Conservation (phyloP, 2,329 filamentous ascomycete genomes). For the Fusarium bactridioides region DNA sequence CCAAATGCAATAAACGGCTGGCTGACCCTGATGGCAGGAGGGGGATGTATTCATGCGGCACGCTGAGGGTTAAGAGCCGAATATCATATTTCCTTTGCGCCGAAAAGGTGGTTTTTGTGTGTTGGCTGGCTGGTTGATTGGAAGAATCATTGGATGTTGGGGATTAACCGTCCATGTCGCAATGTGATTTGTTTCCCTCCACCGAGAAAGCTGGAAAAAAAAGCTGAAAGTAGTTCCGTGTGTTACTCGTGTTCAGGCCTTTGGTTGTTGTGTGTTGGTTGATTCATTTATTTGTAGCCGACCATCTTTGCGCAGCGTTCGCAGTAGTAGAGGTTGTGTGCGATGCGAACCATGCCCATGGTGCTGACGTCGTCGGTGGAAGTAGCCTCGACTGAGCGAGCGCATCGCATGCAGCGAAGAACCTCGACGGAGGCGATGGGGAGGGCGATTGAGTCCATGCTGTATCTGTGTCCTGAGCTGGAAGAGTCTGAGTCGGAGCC, state of each 20-base stretch:
- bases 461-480: conserved; percentile 49
- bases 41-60: conserved; percentile 18
- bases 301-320: conserved; percentile 69
- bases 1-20: not conserved
- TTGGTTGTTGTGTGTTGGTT: not conserved
- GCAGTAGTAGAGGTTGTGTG: conserved; percentile 73
- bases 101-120: conserved; percentile 1
- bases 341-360: conserved; percentile 70
- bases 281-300: conserved; percentile 62
- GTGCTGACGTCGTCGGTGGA: conserved; percentile 66
- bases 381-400: conserved; percentile 66
- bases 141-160: conserved; percentile 9
- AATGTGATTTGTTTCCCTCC: conserved; percentile 17
- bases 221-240: conserved; percentile 11
- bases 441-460: conserved; percentile 58
- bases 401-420: conserved; percentile 69
- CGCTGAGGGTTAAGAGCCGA: conserved; percentile 6
- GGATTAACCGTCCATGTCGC: conserved; percentile 23
- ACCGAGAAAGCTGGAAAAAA: not conserved
- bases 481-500: conserved; percentile 36
- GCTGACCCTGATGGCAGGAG: conserved; percentile 1
- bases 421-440: conserved; percentile 64
- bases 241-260: conserved; percentile 18
- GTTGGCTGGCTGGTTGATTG: conserved; percentile 4
- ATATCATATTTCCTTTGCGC: conserved; percentile 24